Evolutionary conservation across 1,284 basidiomycete genomes (phyloP).

Genomic region (Trametes polyzona): DNA sequence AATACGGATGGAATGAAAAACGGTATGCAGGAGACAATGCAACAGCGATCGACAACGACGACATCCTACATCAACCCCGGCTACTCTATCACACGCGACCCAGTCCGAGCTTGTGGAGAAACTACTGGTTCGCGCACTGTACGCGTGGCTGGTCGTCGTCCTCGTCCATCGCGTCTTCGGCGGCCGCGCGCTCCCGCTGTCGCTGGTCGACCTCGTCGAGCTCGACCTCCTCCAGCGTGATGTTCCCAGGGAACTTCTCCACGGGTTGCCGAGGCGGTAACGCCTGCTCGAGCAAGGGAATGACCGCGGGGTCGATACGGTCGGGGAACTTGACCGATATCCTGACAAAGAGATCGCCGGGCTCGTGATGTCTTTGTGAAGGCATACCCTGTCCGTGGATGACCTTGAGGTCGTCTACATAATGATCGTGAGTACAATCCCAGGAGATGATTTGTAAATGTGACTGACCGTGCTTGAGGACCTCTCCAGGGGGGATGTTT

Average conservation of each 20-base stretch:
- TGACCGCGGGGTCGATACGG: constrained; percentile 67
- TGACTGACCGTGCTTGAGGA: constrained; percentile 89
- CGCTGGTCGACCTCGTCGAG: constrained; percentile 85
- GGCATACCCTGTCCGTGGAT: constrained; percentile 98
- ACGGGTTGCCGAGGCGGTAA: constrained; percentile 81
- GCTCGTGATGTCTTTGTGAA: constrained; percentile 95
- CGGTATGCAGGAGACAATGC: constrained; percentile 31
- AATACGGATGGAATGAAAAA: constrained; percentile 28
- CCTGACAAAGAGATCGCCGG: constrained; percentile 92
- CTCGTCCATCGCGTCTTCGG: constrained; percentile 83
- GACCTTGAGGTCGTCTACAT: constrained; percentile 84
- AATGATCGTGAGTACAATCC: background rate
- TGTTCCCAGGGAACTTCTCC: constrained; percentile 69
- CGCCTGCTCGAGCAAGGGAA: constrained; percentile 84
- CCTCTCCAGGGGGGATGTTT: constrained; percentile 87
- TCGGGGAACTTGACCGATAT: constrained; percentile 93
- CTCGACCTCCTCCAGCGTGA: constrained; percentile 85
- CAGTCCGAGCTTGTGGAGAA: too few relatives aligned
- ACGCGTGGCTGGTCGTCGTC: constrained; percentile 80
- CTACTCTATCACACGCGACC: constrained; percentile 10
- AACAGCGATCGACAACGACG: constrained; percentile 27
- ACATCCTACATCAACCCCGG: constrained; percentile 6
- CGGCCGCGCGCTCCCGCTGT: constrained; percentile 59
- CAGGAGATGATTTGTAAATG: background rate
- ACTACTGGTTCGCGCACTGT: constrained; percentile 85